Conservation (phyloP, 2,329 filamentous ascomycete genomes). For the Ascosphaera aggregata region DNA sequence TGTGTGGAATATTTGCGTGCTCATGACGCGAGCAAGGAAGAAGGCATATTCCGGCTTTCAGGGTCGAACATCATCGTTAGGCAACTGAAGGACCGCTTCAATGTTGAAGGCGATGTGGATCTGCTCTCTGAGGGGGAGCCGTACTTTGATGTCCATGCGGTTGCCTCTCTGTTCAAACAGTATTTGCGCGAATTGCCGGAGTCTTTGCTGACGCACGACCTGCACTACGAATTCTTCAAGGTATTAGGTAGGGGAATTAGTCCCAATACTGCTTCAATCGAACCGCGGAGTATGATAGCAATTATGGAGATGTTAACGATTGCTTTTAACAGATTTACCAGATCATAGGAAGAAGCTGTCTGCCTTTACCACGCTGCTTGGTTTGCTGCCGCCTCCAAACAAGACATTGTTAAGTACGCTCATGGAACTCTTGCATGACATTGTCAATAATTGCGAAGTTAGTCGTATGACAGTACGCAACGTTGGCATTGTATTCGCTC, state of each 20-base stretch:
- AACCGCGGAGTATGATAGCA: conserved; percentile 1
- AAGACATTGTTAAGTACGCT: conserved; percentile 61
- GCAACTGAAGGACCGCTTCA: conserved; percentile 75
- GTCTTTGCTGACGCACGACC: conserved; percentile 72
- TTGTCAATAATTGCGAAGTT: conserved; percentile 68
- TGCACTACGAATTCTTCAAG: conserved; percentile 70
- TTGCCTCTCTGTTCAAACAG: conserved; percentile 80
- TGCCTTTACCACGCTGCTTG: conserved; percentile 54
- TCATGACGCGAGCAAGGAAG: conserved; percentile 61
- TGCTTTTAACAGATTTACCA: conserved; percentile 36
- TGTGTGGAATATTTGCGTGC: conserved; percentile 81
- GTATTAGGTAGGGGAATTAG: conserved; percentile 34
- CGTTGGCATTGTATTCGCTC: conserved; percentile 93
- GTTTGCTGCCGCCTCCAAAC: conserved; percentile 58
- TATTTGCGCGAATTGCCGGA: conserved; percentile 83
- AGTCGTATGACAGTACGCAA: conserved; percentile 99
- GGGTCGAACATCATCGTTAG: conserved; percentile 95
- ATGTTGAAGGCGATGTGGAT: conserved; percentile 76
- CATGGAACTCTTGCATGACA: conserved; percentile 69
- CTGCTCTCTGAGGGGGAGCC: conserved; percentile 50
- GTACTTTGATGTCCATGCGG: conserved; percentile 88
- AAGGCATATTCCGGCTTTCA: conserved; percentile 90
- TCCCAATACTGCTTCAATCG: background rate
- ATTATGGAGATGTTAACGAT: background rate
- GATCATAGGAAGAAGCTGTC: conserved; percentile 53